phyloP scores from a whole-genome alignment of 2,329 filamentous ascomycete species.

The Ceratocystis huliohia region DNA sequence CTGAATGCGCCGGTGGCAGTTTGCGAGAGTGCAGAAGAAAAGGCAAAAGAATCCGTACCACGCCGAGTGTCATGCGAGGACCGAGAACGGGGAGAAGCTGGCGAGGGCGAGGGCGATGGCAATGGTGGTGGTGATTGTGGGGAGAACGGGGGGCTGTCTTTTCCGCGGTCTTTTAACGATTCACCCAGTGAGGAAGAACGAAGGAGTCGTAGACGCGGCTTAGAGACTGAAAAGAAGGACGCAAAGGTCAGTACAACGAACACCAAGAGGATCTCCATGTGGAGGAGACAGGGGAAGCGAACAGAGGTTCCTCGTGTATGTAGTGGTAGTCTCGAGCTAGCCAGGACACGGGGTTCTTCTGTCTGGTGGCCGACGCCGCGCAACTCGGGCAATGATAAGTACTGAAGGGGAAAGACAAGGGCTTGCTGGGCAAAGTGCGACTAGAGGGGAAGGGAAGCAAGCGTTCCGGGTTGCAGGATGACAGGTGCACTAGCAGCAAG shows the following conservation, averaged over 20 bases:
- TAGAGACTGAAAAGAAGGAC: slow-evolving; percentile 17
- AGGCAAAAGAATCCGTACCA: slow-evolving; percentile 26
- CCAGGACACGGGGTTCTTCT: no score
- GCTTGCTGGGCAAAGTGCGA: no score
- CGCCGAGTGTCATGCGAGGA: slow-evolving; percentile 6
- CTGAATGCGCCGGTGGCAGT: slow-evolving; percentile 31
- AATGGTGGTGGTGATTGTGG: not conserved
- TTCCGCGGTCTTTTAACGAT: slow-evolving; percentile 12
- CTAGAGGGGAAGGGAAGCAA: not conserved
- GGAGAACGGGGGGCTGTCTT: not conserved
- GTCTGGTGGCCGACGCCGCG: no score
- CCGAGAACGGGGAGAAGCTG: not conserved
- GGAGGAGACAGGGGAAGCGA: not conserved
- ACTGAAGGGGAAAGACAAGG: no score
- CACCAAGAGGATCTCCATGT: slow-evolving; percentile 16
- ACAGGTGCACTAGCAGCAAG: not conserved
- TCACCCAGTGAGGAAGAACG: slow-evolving; percentile 14
- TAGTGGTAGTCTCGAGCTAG: no score
- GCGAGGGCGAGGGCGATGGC: not conserved
- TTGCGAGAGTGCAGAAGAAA: slow-evolving; percentile 24
- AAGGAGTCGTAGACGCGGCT: slow-evolving; percentile 18
- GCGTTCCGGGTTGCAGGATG: not conserved
- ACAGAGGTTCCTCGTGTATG: not conserved
- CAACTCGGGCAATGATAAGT: no score
- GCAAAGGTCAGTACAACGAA: slow-evolving; percentile 19